Evolutionary conservation across 202 grass and related monocot species (phyloP), one percentile per base, ranked within the genome.

Genomic region (Eragrostis tef): DNA sequence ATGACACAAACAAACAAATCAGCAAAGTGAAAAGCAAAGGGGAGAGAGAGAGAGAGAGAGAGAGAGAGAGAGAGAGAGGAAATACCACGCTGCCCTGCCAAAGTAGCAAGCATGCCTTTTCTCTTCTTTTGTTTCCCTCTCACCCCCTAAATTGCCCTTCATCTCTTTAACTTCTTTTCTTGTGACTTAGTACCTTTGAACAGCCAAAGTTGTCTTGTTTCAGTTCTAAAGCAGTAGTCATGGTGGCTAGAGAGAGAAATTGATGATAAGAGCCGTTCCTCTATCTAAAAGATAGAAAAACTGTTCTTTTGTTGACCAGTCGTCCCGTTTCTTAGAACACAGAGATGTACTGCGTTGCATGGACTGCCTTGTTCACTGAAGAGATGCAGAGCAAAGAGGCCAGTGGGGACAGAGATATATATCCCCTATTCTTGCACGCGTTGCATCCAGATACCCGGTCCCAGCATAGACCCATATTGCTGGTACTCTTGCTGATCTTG

Each of bases 111-210:
- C 44, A 54, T 79, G 73, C 74, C 36, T 89, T 85, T 85, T 56
- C 48, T 50, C 20, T 64, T 69, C 48, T 81, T 85, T 59, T 52
- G 78, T 63, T 85, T 75, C 71, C 69, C 59, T 78, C 79, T 53
- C 50, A 72, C 72, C 44, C 50, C 36, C 24, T 60, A 43, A 61
- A 43, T 73, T 80, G 61, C 62, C 34, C 73, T 60, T 79, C 53
- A 22, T 56, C 52, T 90, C 84, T 86, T 90, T 86, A 90, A 27
- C 84, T 79, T 83, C 68, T 90, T 90, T 90, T 86, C 69, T 83
- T 79, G 74, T 64, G 77, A 19, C 59, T 57, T 85, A 72, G 69
- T 75, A 41, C 52, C 79, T 90, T 83, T 83, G 74, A 86, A 83
- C 79, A 79, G 88, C 62, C 64, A 90, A 90, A 90, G 88, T 83